Conservation (phyloP, 768 basidiomycete genomes). For the Serpula lacrymans region DNA sequence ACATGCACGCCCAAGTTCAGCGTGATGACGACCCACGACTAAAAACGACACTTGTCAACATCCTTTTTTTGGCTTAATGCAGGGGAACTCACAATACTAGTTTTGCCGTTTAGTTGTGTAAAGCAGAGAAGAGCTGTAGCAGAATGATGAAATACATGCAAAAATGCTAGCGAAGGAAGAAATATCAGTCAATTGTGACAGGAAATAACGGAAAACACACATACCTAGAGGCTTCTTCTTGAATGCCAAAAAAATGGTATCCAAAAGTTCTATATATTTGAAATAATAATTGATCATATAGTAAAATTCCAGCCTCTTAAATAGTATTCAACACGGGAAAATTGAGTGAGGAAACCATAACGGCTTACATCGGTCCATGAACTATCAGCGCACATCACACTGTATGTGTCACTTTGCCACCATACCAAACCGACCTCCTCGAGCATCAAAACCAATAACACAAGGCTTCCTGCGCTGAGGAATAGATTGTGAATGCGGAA, state of each 20-base stretch:
- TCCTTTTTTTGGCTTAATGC: background rate
- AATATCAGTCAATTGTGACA: conserved; percentile 2
- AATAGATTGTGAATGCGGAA: conserved; percentile 92
- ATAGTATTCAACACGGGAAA: conserved; percentile 5
- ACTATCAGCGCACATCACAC: conserved; percentile 68
- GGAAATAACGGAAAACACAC: conserved; percentile 20
- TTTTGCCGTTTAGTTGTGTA: conserved; percentile 90
- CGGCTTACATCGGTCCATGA: conserved; percentile 91
- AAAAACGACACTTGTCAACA: conserved; percentile 7
- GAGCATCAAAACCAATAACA: conserved; percentile 83
- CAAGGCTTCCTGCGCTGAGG: conserved; percentile 77
- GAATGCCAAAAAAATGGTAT: conserved; percentile 94
- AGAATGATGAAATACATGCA: conserved; percentile 99
- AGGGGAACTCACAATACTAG: conserved; percentile 72
- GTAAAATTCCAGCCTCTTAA: conserved; percentile 86
- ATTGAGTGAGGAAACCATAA: conserved; percentile 14
- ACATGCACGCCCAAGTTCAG: conserved; percentile 94
- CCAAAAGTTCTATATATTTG: conserved; percentile 95
- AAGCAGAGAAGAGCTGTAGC: conserved; percentile 95
- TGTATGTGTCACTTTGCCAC: conserved; percentile 67
- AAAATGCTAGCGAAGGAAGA: conserved; percentile 60
- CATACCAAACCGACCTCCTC: conserved; percentile 87
- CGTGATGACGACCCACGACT: conserved; percentile 96
- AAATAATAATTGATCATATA: conserved; percentile 99
- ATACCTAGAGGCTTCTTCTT: conserved; percentile 97